Conservation (phyloP, 169 alveolate genomes). For the Plasmodium berghei region DNA sequence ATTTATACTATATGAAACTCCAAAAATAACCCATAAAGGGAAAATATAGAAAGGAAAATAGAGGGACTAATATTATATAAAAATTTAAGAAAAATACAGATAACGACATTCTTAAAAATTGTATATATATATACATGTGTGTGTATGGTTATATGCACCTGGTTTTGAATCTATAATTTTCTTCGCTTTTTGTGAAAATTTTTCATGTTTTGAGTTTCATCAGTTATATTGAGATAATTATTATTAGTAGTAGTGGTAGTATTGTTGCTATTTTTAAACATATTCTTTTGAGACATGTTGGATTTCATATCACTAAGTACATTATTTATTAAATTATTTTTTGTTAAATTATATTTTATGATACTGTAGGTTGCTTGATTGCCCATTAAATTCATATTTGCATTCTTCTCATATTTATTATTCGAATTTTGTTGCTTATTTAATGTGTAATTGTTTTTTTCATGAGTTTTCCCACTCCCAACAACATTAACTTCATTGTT, state of each 20-base stretch:
- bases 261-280: slow-evolving; percentile 1
- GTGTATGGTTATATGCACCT: too few species aligned
- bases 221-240: neutral
- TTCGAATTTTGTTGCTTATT: neutral
- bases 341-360: slow-evolving; percentile 17
- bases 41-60: too few species aligned
- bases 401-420: slow-evolving; percentile 5
- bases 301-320: slow-evolving; percentile 37
- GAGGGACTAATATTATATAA: too few species aligned
- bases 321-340: slow-evolving; percentile 46
- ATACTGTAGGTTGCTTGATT: slow-evolving; percentile 36
- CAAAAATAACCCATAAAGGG: too few species aligned
- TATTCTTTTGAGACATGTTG: slow-evolving; percentile 20
- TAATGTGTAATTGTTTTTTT: too few species aligned
- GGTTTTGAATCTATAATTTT: neutral
- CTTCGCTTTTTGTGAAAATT: slow-evolving; percentile 13
- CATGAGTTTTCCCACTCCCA: too few species aligned
- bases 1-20: too few species aligned
- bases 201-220: slow-evolving; percentile 7
- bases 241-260: too few species aligned
- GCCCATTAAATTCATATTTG: slow-evolving; percentile 13
- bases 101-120: too few species aligned
- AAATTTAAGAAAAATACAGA: too few species aligned
- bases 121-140: too few species aligned
- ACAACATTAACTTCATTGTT: too few species aligned